phyloP scores from a whole-genome alignment of 2,329 filamentous ascomycete genomes.

The Esteya vermicola region DNA sequence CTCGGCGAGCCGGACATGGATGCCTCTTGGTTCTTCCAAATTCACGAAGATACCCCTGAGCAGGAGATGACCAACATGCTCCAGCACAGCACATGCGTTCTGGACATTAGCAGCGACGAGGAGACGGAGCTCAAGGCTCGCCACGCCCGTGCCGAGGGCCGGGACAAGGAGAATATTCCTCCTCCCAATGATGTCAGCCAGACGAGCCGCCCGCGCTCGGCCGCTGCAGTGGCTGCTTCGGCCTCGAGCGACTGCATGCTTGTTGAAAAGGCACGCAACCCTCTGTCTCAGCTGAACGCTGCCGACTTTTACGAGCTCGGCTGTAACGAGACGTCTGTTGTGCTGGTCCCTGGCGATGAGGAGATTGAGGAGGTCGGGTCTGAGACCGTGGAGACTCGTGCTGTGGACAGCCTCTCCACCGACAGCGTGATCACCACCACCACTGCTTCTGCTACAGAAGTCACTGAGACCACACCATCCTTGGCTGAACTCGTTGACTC shows the following conservation, averaged over 20 bases:
- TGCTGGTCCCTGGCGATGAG: slow-evolving; percentile 42
- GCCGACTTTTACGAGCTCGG: slow-evolving; percentile 54
- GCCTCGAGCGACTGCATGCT: slow-evolving; percentile 42
- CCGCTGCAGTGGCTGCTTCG: too few relatives aligned
- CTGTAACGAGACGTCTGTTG: slow-evolving; percentile 46
- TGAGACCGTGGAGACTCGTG: not conserved
- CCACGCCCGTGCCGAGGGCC: slow-evolving; percentile 40
- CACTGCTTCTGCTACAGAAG: too few relatives aligned
- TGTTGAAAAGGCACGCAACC: slow-evolving; percentile 49
- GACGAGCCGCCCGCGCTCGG: slow-evolving; percentile 21
- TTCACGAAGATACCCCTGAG: slow-evolving; percentile 82
- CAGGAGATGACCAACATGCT: slow-evolving; percentile 87
- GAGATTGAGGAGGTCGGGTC: slow-evolving; percentile 9
- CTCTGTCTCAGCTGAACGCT: slow-evolving; percentile 52
- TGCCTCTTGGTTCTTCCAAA: slow-evolving; percentile 78
- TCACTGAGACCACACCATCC: too few relatives aligned
- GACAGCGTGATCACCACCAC: too few relatives aligned
- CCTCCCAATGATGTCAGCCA: slow-evolving; percentile 53
- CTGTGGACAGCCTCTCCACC: too few relatives aligned
- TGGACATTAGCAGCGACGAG: slow-evolving; percentile 86
- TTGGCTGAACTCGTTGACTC: not conserved
- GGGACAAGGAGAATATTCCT: slow-evolving; percentile 88
- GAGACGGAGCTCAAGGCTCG: slow-evolving; percentile 45
- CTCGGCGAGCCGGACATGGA: slow-evolving; percentile 36
- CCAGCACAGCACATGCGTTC: slow-evolving; percentile 72